Base-by-base conservation (phyloP, 164 flowering plant species). In the Malania oleifera region DNA sequence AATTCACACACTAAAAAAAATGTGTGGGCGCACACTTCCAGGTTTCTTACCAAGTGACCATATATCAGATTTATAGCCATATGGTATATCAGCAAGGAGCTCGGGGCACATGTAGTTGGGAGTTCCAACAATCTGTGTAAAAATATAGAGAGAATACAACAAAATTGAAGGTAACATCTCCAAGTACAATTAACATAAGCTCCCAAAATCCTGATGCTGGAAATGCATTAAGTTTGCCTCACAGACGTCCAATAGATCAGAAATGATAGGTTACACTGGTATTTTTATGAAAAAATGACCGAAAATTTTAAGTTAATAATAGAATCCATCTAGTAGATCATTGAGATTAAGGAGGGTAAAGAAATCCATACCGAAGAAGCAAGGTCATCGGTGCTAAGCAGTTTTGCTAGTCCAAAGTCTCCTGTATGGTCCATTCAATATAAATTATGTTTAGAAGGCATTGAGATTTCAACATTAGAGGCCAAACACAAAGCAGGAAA, bases 71-170 rank as follows among this genome's bases (percentile, higher is more conserved):
- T 90, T 90, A 67, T 85, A 87, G 64, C 97, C 97, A 58, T 90
- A 90, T 14, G 97, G 97, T 39, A 82, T 83, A 70, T 90, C 87
- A 25, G 87, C 89, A 15, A 87, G 89, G 64, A 90, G 89, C 80
- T 90, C 97, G 57, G 95, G 97, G 55, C 97, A 90, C 95, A 85
- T 87, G 68, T 82, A 87, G 55, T 81, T 87, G 6, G 97, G 90
- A 52, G 95, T 87, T 41, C 95, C 95, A 58, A 85, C 90, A 59
- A 83, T 80, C 97, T 90, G 41, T 38, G n/a, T 1, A 19, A 50
- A n/a, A 1, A 58, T 7, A 18, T 8, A 20, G 47, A 48, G 48
- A 34, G n/a, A 39, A 40, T 44, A 35, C 20, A 3, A 46, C 8
- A 44, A 12, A 27, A 19, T 27, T 28, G 24, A 28, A 13, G 3